Conservation (phyloP, 208 protist species). For the Leishmania mexicana region DNA sequence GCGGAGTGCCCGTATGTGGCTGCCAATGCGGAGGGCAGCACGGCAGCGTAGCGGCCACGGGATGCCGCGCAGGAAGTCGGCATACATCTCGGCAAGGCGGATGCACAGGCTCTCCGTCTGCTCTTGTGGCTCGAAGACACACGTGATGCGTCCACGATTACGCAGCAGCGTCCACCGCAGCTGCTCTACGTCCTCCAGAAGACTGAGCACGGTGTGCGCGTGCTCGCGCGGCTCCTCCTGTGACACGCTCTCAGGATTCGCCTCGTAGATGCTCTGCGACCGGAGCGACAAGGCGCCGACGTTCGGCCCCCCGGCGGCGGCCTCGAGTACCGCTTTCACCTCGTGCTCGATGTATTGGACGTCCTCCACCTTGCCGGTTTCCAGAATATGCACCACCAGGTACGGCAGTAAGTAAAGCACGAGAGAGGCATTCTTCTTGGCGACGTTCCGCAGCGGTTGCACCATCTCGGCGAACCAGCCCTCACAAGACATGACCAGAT, state of each 20-base stretch:
- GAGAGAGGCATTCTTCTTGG: conserved; percentile 67
- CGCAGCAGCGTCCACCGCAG: conserved; percentile 56
- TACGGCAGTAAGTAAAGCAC: conserved; percentile 76
- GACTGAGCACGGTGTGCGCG: conserved; percentile 64
- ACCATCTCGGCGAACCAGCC: conserved; percentile 71
- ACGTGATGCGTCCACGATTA: conserved; percentile 13
- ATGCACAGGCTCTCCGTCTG: conserved; percentile 27
- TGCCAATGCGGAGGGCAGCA: conserved; percentile 71
- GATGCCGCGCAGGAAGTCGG: conserved; percentile 43
- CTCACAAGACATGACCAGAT: conserved; percentile 49
- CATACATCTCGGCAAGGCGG: conserved; percentile 39
- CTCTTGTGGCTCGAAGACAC: conserved; percentile 29
- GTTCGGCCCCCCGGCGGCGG: conserved; percentile 12
- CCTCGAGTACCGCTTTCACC: conserved; percentile 49
- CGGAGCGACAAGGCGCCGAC: conserved; percentile 32
- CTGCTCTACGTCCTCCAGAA: conserved; percentile 76
- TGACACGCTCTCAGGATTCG: conserved; percentile 2
- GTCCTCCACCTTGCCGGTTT: conserved; percentile 33
- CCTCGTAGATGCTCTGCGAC: conserved; percentile 45
- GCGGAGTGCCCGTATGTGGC: conserved; percentile 77
- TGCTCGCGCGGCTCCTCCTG: conserved; percentile 59
- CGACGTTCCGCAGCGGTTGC: conserved; percentile 79
- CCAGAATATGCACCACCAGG: conserved; percentile 71
- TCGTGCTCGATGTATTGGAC: conserved; percentile 50
- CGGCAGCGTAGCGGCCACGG: conserved; percentile 43